Base-by-base conservation (phyloP, 768 basidiomycete genomes). In the Lactarius pseudohatsudake region DNA sequence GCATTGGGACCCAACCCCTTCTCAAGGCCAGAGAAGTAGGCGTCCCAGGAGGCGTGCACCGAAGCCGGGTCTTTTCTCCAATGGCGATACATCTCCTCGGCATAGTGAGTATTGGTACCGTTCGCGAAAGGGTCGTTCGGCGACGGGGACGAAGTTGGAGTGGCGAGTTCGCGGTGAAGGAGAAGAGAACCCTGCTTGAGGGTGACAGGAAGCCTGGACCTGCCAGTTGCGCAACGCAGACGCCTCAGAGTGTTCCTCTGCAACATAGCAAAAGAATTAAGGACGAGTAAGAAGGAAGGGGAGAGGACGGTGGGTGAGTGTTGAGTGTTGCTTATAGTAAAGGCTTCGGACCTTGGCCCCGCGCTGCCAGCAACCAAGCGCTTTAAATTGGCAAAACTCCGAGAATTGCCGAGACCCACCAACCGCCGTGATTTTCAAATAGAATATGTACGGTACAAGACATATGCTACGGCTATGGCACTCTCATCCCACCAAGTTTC, bases 91-190 rank as follows among this genome's bases (percentile, higher is more conserved):
- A 98, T 98, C 78, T 96, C 94, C 72, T 92, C 96, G 22, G 90
- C 91, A 75, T 98, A 98, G 81, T 96, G 95, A 28, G 94, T 83
- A 78, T 97, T 98, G 50, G 91, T 95, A 50, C 94, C 95, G 65
- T 93, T 96, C 15, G 95, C 96, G 76, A 98, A 97, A 9, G 84
- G 82, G 75, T 94, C 92, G 71, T 92, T 91, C 26, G 89, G 79
- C 2, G 91, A 92, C 2, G 90, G 91, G 28, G 84, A 75, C 30
- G 72, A 66, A 0, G 78, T 75, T 1, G 81, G 75, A 22, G 83
- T 85, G 30, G 87, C 86, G 63, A 86, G 69, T 2, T 75, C 65
- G 36, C 80, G 80, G 53, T 68, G 73, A 22, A 69, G 69, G 50
- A 67, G 57, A 36, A 68, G 61, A 54, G 72, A 69, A 43, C 67